Conservation (phyloP, 2,329 filamentous ascomycete species). For the Monosporascus ibericus region DNA sequence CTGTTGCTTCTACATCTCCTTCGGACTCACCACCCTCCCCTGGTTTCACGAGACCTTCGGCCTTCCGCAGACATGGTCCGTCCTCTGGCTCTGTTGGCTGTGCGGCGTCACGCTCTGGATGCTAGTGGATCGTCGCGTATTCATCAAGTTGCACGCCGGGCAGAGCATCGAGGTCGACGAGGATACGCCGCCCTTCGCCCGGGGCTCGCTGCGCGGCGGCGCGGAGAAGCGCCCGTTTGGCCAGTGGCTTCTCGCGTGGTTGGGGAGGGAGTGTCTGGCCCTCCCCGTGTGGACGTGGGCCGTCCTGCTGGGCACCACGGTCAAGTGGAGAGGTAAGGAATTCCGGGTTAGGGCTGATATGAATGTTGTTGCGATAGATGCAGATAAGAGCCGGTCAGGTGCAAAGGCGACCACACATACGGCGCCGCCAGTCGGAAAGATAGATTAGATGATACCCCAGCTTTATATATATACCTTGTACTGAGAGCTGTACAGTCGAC, state of each 20-base stretch:
- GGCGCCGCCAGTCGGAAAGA: background rate
- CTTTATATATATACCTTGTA: background rate
- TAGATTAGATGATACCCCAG: background rate
- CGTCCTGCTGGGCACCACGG: conserved; percentile 78
- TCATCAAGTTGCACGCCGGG: conserved; percentile 67
- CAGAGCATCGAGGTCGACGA: conserved; percentile 64
- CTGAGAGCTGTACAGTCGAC: too few relatives aligned
- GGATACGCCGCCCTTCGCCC: conserved; percentile 70
- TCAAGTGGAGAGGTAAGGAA: conserved; percentile 77
- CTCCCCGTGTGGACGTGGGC: conserved; percentile 89
- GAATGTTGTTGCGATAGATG: conserved; percentile 54
- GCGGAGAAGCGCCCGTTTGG: conserved; percentile 49
- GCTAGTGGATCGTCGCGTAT: conserved; percentile 66
- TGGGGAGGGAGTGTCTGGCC: conserved; percentile 75
- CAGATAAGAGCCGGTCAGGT: background rate
- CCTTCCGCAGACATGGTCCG: conserved; percentile 59
- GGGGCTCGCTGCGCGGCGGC: conserved; percentile 32
- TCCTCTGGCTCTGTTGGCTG: conserved; percentile 62
- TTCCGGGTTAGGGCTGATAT: conserved; percentile 83
- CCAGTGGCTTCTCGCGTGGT: conserved; percentile 77
- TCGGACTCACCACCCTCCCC: conserved; percentile 68
- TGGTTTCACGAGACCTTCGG: conserved; percentile 48
- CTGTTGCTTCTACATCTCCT: conserved; percentile 75
- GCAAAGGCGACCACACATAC: background rate
- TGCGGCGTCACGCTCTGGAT: conserved; percentile 65